Conservation (phyloP, 495 filamentous ascomycete species). For the Emericellopsis terricola region DNA sequence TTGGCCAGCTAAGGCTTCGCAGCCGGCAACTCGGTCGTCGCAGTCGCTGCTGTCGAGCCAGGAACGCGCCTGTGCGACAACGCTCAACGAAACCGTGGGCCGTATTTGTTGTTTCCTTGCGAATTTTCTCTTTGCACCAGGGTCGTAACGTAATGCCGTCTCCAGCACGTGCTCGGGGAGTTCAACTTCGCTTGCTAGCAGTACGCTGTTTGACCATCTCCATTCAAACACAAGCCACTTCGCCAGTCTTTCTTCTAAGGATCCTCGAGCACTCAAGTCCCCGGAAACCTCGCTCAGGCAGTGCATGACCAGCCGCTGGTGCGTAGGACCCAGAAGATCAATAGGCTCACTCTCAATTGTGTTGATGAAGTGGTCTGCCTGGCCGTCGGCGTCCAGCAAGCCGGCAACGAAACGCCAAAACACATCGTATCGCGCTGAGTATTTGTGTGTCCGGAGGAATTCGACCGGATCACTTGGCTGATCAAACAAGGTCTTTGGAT, state of each 20-base stretch:
- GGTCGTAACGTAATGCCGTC: conserved; percentile 6
- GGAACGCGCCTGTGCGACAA: conserved; percentile 6
- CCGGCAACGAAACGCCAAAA: conserved; percentile 27
- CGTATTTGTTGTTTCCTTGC: conserved; percentile 7
- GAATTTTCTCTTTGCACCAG: conserved; percentile 4
- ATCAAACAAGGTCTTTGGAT: no score
- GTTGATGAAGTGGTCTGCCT: conserved; percentile 13
- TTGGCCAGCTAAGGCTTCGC: not conserved
- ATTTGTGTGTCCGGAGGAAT: conserved; percentile 21
- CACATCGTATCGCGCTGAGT: conserved; percentile 19
- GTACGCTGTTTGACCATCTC: conserved; percentile 2
- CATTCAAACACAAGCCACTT: conserved; percentile 13
- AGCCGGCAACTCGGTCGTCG: conserved; percentile 1
- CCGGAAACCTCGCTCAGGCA: conserved; percentile 17
- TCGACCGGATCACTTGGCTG: conserved; percentile 4
- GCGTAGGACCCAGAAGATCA: conserved; percentile 18
- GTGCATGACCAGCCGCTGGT: conserved; percentile 23
- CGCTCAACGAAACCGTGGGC: conserved; percentile 5
- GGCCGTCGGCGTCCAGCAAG: conserved; percentile 10
- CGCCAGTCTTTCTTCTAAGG: conserved; percentile 8
- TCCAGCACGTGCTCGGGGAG: conserved; percentile 10
- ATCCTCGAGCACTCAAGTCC: conserved; percentile 5
- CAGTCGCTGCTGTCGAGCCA: conserved; percentile 5
- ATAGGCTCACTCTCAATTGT: conserved; percentile 17
- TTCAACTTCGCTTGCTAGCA: conserved; percentile 9